Conservation (phyloP, 768 basidiomycete species). For the Cyathus striatus region DNA sequence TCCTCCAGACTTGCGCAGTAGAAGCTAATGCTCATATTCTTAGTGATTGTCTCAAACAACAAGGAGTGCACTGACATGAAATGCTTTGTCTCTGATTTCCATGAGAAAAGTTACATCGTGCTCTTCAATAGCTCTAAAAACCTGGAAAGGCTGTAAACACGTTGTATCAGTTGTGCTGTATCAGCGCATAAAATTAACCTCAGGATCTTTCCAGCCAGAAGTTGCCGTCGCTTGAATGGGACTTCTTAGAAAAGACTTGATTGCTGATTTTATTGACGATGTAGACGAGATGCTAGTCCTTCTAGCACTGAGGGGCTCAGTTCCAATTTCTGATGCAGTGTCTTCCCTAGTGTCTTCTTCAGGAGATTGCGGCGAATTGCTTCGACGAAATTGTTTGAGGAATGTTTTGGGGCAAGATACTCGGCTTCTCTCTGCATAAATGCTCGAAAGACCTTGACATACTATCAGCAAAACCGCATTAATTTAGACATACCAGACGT, state of each 20-base stretch:
- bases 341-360: conserved; percentile 11
- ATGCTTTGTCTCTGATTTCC: conserved; percentile 77
- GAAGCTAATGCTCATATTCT: conserved; percentile 36
- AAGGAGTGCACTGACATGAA: conserved; percentile 52
- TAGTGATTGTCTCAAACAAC: not conserved
- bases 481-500: conserved; percentile 43
- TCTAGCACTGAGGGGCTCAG: conserved; percentile 6
- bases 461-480: conserved; percentile 4
- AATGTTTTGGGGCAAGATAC: conserved; percentile 48
- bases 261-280: conserved; percentile 5
- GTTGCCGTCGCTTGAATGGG: conserved; percentile 7
- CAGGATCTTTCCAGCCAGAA: conserved; percentile 45
- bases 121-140: conserved; percentile 80
- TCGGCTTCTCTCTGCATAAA: conserved; percentile 73
- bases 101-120: conserved; percentile 80
- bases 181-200: conserved; percentile 24
- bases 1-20: conserved; percentile 82
- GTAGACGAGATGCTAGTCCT: conserved; percentile 15
- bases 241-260: conserved; percentile 9
- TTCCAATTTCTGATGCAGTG: conserved; percentile 12
- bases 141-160: conserved; percentile 40
- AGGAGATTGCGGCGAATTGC: conserved; percentile 8
- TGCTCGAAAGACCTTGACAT: conserved; percentile 34
- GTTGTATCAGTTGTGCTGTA: conserved; percentile 30
- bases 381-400: conserved; percentile 37